Percentiles rank a stretch among this genome's conserved stretches.
phyloP scores from a whole-genome alignment of 495 filamentous ascomycete genomes.

The Xylaria longipes region DNA sequence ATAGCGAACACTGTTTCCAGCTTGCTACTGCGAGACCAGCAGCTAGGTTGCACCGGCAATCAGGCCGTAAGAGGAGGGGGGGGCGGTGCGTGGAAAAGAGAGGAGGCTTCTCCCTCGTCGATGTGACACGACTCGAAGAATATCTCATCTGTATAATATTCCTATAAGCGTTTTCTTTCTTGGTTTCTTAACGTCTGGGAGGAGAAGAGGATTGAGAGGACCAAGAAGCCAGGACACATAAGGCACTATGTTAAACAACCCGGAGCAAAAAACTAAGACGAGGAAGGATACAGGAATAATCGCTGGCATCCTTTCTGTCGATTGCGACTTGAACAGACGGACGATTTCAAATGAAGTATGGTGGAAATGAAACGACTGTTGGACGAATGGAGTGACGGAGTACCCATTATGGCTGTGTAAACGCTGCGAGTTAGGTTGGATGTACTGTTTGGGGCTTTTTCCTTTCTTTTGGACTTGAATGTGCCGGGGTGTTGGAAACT shows the following conservation, averaged over 20 bases:
- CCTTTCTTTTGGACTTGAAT: constrained; percentile 4
- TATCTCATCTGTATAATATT: constrained; percentile 43
- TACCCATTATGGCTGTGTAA: constrained; percentile 22
- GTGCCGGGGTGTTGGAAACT: constrained; percentile 21
- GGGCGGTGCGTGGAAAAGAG: constrained; percentile 19
- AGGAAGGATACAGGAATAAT: constrained; percentile 6
- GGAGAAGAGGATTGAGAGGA: constrained; percentile 32
- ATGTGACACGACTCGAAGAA: constrained; percentile 30
- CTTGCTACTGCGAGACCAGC: constrained; percentile 11
- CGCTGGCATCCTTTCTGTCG: constrained; percentile 9
- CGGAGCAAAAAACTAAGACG: constrained; percentile 14
- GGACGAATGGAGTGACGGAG: constrained; percentile 28
- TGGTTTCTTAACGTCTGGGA: constrained; percentile 31
- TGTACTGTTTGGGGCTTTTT: constrained; percentile 20
- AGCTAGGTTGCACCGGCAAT: not conserved
- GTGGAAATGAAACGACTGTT: constrained; percentile 21
- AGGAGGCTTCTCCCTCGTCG: constrained; percentile 26
- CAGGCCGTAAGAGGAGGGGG: not conserved
- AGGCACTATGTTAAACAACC: constrained; percentile 12
- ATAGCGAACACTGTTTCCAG: constrained; percentile 24
- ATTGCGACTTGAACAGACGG: constrained; percentile 21
- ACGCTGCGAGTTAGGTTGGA: constrained; percentile 15
- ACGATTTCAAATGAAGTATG: constrained; percentile 25
- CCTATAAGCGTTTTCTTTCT: constrained; percentile 36
- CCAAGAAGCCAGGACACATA: constrained; percentile 26